A percentile compares a stretch with the other conserved stretches of the same genome.
phyloP scores from a whole-genome alignment of 345 rosid species.

The Populus pruinosa region DNA sequence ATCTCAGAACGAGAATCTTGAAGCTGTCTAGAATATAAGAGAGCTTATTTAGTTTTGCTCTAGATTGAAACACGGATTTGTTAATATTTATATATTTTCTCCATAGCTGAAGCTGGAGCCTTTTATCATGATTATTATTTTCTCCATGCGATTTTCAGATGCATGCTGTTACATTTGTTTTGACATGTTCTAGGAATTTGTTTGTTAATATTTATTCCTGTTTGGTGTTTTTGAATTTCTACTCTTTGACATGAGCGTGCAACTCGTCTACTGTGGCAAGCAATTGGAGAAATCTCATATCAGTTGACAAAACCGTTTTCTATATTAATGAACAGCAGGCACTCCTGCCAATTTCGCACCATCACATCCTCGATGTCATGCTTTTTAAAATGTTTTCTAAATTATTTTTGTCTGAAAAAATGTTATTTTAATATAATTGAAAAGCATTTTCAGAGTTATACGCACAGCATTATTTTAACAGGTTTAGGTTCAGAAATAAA shows the following conservation, averaged over 20 bases:
- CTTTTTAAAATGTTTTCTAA: too few species aligned
- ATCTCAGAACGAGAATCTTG: slow-evolving; percentile 59
- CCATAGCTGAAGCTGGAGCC: neutral
- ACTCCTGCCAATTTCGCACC: neutral
- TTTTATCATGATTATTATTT: neutral
- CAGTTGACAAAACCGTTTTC: neutral
- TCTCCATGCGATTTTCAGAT: neutral
- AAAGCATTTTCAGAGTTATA: too few species aligned
- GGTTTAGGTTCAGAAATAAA: neutral
- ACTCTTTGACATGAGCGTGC: neutral
- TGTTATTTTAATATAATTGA: too few species aligned
- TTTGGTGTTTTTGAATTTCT: neutral
- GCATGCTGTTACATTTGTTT: neutral
- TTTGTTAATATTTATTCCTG: neutral
- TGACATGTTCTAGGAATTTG: slow-evolving; percentile 2
- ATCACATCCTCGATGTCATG: neutral
- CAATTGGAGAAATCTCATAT: neutral
- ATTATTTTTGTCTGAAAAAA: too few species aligned
- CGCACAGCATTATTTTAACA: neutral
- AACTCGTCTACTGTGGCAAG: neutral
- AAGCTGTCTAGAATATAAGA: slow-evolving; percentile 20
- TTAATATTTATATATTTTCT: slow-evolving; percentile 24
- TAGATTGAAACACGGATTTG: slow-evolving; percentile 16
- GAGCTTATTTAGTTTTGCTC: slow-evolving; percentile 13
- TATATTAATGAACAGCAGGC: neutral